Evolutionary conservation across 345 rosid species (phyloP), one percentile per base, ranked within the genome.

Genomic region (Firmiana major): DNA sequence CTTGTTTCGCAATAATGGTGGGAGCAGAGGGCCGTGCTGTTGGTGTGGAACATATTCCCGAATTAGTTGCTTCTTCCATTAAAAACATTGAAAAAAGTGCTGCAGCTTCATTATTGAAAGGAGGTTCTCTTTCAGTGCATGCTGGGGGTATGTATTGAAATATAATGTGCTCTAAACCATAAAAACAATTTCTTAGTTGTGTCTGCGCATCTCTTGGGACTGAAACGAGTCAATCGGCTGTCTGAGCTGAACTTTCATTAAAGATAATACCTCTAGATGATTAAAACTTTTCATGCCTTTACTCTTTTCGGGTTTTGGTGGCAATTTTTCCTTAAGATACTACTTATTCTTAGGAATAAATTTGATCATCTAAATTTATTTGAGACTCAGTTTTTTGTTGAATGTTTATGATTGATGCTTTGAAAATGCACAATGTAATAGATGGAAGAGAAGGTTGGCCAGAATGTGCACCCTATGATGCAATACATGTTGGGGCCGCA

Each of bases 401-500:
- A 63, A 45, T 69, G 53, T 45, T 78, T 64, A 54, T 17, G 22
- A 19, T 13, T 63, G 43, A 54, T 15, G 19, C 21, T 24, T 36
- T 4, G 49, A n/a, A 60, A 13, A 12, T 72, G 16, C 46, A 54
- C 26, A 11, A 75, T 17, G 19, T 77, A 78, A 53, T 68, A 97
- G 99, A 97, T 87, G 99, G 99, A 77, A 91, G 99, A 71, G 74
- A 86, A 84, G 99, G 99, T 21, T 91, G 97, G 97, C 77, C 88
- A 31, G 97, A 89, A 86, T 88, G 81, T 83, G 95, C 97, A 17
- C 96, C 92, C 0, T 97, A 97, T 74, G 97, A 97, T 83, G 98
- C 97, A 0, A 92, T 94, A 67, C 98, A 97, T 68, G 99, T 97
- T 13, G 99, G 99, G 40, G 99, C 99, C 21, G 99, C 99, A 1